Evolutionary conservation across 2,329 filamentous ascomycete species (phyloP).

Genomic region (Didymella pinodella): DNA sequence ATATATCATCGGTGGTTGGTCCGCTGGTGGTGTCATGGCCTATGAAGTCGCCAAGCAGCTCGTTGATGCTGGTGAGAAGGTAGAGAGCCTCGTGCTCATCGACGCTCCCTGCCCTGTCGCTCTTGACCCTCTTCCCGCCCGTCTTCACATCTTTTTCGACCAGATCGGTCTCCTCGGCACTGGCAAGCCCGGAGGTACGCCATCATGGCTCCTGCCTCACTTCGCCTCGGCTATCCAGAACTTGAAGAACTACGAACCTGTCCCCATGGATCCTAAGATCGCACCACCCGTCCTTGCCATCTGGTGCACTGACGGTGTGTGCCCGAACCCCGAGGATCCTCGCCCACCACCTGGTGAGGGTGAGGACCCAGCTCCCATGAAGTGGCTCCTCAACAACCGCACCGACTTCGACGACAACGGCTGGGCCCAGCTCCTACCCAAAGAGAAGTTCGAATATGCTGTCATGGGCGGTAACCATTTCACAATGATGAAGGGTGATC

Average conservation of each 20-base stretch:
- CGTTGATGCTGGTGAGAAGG: slow-evolving; percentile 57
- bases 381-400: slow-evolving; percentile 76
- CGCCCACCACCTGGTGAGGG: slow-evolving; percentile 69
- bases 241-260: slow-evolving; percentile 73
- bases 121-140: slow-evolving; percentile 59
- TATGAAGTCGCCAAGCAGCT: slow-evolving; percentile 61
- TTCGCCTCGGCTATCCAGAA: slow-evolving; percentile 74
- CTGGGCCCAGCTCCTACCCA: slow-evolving; percentile 71
- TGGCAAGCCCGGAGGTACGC: slow-evolving; percentile 65
- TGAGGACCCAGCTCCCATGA: slow-evolving; percentile 63
- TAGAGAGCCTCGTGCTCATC: slow-evolving; percentile 61
- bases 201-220: slow-evolving; percentile 77
- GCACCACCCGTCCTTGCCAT: slow-evolving; percentile 70
- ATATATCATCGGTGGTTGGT: slow-evolving; percentile 64
- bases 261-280: slow-evolving; percentile 65
- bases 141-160: slow-evolving; percentile 76
- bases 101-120: slow-evolving; percentile 63
- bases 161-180: slow-evolving; percentile 75
- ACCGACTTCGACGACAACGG: slow-evolving; percentile 74
- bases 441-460: slow-evolving; percentile 67
- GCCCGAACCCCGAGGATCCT: slow-evolving; percentile 70
- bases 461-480: slow-evolving; percentile 79
- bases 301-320: slow-evolving; percentile 78
- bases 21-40: slow-evolving; percentile 63
- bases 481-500: slow-evolving; percentile 74